A percentile compares a stretch with the other conserved stretches of the same genome.
Evolutionary conservation across 768 basidiomycete genomes (phyloP).

Genomic region (Paxillus involutus): DNA sequence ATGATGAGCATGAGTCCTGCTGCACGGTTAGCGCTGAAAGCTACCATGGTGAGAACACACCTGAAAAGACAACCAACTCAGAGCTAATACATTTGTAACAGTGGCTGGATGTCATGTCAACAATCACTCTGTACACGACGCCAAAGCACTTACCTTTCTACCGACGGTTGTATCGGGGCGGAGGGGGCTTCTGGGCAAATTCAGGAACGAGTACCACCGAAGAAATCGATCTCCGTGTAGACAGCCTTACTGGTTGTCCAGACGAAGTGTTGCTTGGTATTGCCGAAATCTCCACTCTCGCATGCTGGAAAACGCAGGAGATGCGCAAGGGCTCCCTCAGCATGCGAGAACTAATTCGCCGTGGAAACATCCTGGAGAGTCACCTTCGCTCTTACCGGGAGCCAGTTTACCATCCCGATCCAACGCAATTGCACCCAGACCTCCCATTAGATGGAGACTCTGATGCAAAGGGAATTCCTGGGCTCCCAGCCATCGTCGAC

Average conservation of each 20-base stretch:
- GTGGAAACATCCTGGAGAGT: slow-evolving; percentile 72
- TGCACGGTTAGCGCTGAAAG: slow-evolving; percentile 63
- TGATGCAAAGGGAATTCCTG: slow-evolving; percentile 25
- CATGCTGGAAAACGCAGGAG: slow-evolving; percentile 73
- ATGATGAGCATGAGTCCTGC: slow-evolving; percentile 54
- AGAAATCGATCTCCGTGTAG: slow-evolving; percentile 57
- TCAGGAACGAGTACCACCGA: slow-evolving; percentile 29
- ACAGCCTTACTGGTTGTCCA: slow-evolving; percentile 71
- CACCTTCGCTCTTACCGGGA: slow-evolving; percentile 50
- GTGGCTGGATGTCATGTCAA: slow-evolving; percentile 81
- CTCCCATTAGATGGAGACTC: slow-evolving; percentile 23
- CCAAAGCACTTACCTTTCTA: slow-evolving; percentile 69
- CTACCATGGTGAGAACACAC: slow-evolving; percentile 60
- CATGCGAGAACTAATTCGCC: slow-evolving; percentile 69
- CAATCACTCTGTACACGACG: slow-evolving; percentile 56
- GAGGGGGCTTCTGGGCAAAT: slow-evolving; percentile 45
- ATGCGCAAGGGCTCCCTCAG: slow-evolving; percentile 65
- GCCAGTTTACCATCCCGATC: slow-evolving; percentile 31
- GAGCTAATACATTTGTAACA: slow-evolving; percentile 32
- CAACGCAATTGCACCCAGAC: slow-evolving; percentile 42
- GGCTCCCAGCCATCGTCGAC: slow-evolving; percentile 38
- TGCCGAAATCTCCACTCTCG: slow-evolving; percentile 70
- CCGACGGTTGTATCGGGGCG: slow-evolving; percentile 60
- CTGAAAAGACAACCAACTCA: background rate
- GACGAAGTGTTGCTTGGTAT: slow-evolving; percentile 77